Base-by-base conservation (phyloP, 2,329 filamentous ascomycete genomes). In the Celoporthe dispersa region DNA sequence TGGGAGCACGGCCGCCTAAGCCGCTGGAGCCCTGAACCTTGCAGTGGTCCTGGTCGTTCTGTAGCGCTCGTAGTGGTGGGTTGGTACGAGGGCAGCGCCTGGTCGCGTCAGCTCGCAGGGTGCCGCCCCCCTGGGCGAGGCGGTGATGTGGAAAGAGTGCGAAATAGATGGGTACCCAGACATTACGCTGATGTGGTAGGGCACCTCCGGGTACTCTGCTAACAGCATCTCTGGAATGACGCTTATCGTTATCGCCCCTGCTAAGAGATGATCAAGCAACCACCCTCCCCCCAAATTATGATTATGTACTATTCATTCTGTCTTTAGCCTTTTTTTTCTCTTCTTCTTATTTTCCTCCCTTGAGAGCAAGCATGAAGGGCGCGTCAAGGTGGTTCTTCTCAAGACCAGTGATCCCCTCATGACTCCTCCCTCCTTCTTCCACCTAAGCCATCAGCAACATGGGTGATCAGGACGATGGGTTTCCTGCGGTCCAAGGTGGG, bases 401-500 rank as follows among this genome's bases (percentile, higher is more conserved):
- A 44, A 44, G 5, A 44, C 28, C 62, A 12, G 22, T 33, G 41
- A 31, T 16, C 14, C 11, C 19, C 35, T 39, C 35, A 39, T 61
- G 35, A 39, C 12, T 22, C n/a, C n/a, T 2, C 37, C 12, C 2
- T 25, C 37, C 4, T 19, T 44, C 35, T 48, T 48, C 44, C 19
- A 16, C 48, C 51, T 57, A 41, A 28, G 28, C 25, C 9, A 19
- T 39, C 41, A n/a, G 12, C 39, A 62, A 65, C 55, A 53, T 66
- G 16, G 61, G 14, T 35, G 68, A 68, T 63, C 55, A 57, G 31
- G 48, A 68, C 22, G 66, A 79, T 65, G 79, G 87, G 65, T 98
- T 92, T 78, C 94, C 94, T 69, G 85, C 91, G 73, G 88, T 98
- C 37, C 91, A 98, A 81, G 93, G 94, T 69, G 95, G 95, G 66